Conservation (phyloP, 1,139 yeast genomes). For the Arxiozyma heterogenica region DNA sequence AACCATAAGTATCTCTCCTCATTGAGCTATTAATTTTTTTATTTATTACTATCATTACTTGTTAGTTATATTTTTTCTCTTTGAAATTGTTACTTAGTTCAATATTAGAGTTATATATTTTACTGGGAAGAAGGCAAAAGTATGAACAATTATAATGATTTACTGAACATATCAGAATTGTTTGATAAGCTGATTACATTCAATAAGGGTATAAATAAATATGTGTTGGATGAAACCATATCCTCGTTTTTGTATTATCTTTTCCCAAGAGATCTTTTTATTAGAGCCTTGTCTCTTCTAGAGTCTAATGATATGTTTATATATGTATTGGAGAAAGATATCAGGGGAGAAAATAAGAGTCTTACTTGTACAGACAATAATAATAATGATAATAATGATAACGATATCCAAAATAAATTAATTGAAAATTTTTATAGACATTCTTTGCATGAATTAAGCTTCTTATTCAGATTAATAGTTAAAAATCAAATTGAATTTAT, state of each 20-base stretch:
- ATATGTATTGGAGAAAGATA: constrained; percentile 14
- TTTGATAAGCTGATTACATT: constrained; percentile 15
- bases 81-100: not conserved
- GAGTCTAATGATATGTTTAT: constrained; percentile 28
- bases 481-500: constrained; percentile 7
- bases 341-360: not conserved
- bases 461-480: constrained; percentile 20
- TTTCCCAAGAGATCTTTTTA: constrained; percentile 28
- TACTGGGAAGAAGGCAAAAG: not conserved
- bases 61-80: too few species aligned
- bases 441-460: constrained; percentile 4
- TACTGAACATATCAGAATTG: constrained; percentile 16
- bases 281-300: constrained; percentile 26
- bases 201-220: constrained; percentile 7
- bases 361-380: not conserved
- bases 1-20: too few species aligned
- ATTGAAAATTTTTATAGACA: constrained; percentile 5
- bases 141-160: not conserved
- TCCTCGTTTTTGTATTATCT: constrained; percentile 26
- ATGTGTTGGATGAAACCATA: constrained; percentile 21
- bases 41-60: too few species aligned
- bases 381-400: not conserved
- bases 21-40: too few species aligned
- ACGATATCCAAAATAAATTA: not conserved
- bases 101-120: not conserved